Conservation (phyloP, 345 rosid genomes). For the Jatropha curcas region DNA sequence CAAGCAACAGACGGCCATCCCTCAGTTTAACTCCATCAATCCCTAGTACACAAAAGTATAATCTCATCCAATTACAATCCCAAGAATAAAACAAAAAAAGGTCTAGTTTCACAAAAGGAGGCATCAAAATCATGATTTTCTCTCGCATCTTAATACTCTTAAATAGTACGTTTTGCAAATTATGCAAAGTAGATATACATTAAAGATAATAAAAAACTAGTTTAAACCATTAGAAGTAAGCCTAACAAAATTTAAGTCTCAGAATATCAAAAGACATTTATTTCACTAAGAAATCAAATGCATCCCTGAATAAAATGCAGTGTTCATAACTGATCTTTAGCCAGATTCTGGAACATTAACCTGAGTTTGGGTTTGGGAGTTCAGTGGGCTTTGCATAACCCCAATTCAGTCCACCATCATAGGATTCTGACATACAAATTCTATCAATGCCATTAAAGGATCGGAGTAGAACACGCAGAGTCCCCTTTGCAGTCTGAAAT, state of each 20-base stretch:
- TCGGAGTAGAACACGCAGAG: slow-evolving; percentile 61
- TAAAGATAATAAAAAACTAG: not conserved
- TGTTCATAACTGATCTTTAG: slow-evolving; percentile 2
- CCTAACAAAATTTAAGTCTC: too few species aligned
- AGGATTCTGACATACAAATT: slow-evolving; percentile 78
- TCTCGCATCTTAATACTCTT: too few species aligned
- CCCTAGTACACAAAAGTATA: slow-evolving; percentile 35
- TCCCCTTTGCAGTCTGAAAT: slow-evolving; percentile 57
- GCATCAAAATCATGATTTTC: not conserved
- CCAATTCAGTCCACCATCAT: slow-evolving; percentile 74
- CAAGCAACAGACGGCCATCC: slow-evolving; percentile 70
- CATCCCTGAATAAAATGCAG: not conserved
- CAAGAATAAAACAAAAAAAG: not conserved
- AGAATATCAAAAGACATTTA: not conserved
- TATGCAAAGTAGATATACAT: not conserved
- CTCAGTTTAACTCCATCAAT: slow-evolving; percentile 80
- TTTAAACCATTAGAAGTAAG: not conserved
- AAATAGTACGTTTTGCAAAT: not conserved
- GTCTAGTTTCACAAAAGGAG: not conserved
- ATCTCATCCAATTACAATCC: not conserved
- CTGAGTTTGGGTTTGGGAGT: slow-evolving; percentile 94
- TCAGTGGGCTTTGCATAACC: slow-evolving; percentile 62
- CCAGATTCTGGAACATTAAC: slow-evolving; percentile 26
- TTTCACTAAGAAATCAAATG: not conserved
- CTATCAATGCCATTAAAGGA: slow-evolving; percentile 59